Base-by-base conservation (phyloP, 495 filamentous ascomycete genomes). In the Xylaria flabelliformis region DNA sequence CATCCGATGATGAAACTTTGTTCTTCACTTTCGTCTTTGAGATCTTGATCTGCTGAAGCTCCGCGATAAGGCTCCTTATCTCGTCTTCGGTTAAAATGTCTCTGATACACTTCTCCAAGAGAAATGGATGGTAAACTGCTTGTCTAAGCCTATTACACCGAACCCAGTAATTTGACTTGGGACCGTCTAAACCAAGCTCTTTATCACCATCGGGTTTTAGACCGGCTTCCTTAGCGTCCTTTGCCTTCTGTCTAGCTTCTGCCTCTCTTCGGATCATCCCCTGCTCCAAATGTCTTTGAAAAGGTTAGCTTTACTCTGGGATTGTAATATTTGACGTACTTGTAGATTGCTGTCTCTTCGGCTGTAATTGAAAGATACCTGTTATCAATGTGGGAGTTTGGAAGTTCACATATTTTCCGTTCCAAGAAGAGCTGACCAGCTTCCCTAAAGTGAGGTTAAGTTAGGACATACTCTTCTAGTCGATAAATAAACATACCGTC, bases 51-150 rank as follows among this genome's bases (percentile, higher is more conserved):
- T 50, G 15, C 10, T 24, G 2, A 17, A 69, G 67, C 26, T 59
- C 55, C 39, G 21, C 67, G 7, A 61, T 61, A 53, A 48, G 69
- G 13, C 19, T 21, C 17, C 24, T 9, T 3, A 69, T 3, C 21
- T 69, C 67, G 9, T 59, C 67, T 36, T 19, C 26, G 39, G 61
- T 62, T 24, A 62, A 21, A 13, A 15, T 48, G 15, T 59, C 42
- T 36, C 21, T 69, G 26, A 69, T 59, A 29, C 67, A 29, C 0
- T 19, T 26, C 56, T 75, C 74, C 29, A 75, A n/a, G 8, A 77
- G 74, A 34, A 72, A 77, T 1, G 70, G 74, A 55, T 78, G 74
- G 0, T 73, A 67, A 9, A 65, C 71, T 15, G 74, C 72, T 67
- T 76, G 74, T 17, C 74, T 70, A 26, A 76, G 70, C 17, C 70